phyloP scores from a whole-genome alignment of 768 basidiomycete genomes.

The Russula foetens region DNA sequence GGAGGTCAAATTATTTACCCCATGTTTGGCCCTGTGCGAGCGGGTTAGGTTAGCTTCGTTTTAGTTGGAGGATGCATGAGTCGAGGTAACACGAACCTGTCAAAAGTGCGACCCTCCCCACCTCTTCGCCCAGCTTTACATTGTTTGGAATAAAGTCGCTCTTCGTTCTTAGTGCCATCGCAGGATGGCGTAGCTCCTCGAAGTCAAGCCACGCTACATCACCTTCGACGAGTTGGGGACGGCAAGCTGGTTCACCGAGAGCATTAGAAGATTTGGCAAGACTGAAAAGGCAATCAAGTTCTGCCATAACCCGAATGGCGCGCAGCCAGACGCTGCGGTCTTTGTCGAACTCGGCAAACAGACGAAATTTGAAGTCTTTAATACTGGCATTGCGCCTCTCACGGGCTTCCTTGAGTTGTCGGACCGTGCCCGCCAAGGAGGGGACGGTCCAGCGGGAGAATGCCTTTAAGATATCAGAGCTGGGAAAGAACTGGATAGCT shows the following conservation, averaged over 20 bases:
- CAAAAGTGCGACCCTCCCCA: constrained; percentile 70
- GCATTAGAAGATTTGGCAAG: constrained; percentile 84
- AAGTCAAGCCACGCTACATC: constrained; percentile 82
- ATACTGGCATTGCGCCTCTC: constrained; percentile 77
- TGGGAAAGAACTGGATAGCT: not conserved
- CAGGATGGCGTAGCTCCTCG: constrained; percentile 83
- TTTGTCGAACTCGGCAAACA: constrained; percentile 75
- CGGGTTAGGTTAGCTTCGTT: not conserved
- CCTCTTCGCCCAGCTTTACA: constrained; percentile 72
- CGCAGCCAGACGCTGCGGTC: constrained; percentile 78
- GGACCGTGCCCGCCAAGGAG: constrained; percentile 59
- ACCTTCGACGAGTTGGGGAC: constrained; percentile 80
- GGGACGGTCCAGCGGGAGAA: constrained; percentile 73
- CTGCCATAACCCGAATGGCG: constrained; percentile 79
- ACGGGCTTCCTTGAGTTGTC: constrained; percentile 85
- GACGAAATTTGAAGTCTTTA: constrained; percentile 73
- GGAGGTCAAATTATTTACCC: constrained; percentile 44
- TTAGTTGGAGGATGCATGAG: not conserved
- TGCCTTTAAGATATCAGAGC: constrained; percentile 36
- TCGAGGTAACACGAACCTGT: constrained; percentile 50
- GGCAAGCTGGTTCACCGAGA: constrained; percentile 88
- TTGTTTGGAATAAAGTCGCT: constrained; percentile 88
- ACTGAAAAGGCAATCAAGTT: constrained; percentile 94
- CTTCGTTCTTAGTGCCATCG: constrained; percentile 58
- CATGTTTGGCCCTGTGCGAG: constrained; percentile 67